A percentile compares a stretch with the other conserved stretches of the same genome.
Conservation (phyloP, 768 basidiomycete genomes). For the Rubroboletus satanas region DNA sequence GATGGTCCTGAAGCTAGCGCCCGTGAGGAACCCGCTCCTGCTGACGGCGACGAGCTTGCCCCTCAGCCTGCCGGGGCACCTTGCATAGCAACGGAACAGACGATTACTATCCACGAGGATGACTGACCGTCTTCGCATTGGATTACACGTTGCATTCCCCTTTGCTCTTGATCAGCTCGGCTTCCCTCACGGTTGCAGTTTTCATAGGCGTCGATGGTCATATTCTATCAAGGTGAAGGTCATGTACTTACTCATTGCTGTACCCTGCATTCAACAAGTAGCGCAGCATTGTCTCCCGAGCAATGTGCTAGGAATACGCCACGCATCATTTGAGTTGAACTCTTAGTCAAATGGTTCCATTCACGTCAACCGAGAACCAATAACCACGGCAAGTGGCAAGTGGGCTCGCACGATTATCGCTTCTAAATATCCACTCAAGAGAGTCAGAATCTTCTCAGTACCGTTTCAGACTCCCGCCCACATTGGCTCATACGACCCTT, state of each 20-base stretch:
- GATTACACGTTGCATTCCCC: not conserved
- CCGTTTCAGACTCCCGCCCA: not conserved
- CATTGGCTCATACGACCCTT: not conserved
- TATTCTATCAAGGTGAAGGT: slow-evolving; percentile 2
- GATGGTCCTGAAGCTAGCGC: not conserved
- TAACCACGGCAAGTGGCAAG: not conserved
- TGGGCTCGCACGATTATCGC: not conserved
- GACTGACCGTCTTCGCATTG: slow-evolving; percentile 30
- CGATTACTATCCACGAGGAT: slow-evolving; percentile 50
- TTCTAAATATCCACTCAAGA: not conserved
- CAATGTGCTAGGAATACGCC: not conserved
- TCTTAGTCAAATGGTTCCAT: not conserved
- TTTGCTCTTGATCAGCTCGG: not conserved
- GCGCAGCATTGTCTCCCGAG: not conserved
- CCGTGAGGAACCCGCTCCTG: not conserved
- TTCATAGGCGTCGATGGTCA: not conserved
- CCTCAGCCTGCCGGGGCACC: slow-evolving; percentile 6
- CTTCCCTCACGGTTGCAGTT: not conserved
- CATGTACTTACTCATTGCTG: slow-evolving; percentile 1
- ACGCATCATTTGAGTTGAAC: not conserved
- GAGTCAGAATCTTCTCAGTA: not conserved
- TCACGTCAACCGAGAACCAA: not conserved
- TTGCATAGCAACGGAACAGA: slow-evolving; percentile 33
- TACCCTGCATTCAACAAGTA: slow-evolving; percentile 5
- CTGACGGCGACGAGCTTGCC: slow-evolving; percentile 1